phyloP scores from a whole-genome alignment of 139 green algal species.

The Auxenochlorella pyrenoidosa region DNA sequence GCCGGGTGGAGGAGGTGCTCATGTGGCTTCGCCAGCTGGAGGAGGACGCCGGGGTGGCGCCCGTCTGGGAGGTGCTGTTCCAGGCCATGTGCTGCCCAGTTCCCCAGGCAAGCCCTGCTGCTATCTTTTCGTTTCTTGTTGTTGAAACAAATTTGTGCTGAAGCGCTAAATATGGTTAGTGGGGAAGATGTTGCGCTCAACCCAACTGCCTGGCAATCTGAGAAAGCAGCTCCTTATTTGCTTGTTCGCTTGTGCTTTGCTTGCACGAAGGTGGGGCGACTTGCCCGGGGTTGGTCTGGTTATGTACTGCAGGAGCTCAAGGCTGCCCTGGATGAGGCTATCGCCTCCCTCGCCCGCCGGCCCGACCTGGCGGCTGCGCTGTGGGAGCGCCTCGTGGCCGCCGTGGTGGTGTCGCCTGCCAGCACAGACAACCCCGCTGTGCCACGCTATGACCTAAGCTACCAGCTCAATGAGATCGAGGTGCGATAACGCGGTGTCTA shows the following conservation, averaged over 20 bases:
- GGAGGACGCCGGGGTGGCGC: slow-evolving; percentile 48
- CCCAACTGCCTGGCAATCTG: no score
- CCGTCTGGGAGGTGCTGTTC: slow-evolving; percentile 80
- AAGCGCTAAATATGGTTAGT: no score
- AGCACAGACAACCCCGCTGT: slow-evolving; percentile 1
- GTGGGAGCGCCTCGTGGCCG: slow-evolving; percentile 69
- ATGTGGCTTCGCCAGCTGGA: slow-evolving; percentile 55
- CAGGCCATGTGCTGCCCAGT: slow-evolving; percentile 87
- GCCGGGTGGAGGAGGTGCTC: slow-evolving; percentile 35
- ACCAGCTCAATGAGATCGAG: slow-evolving; percentile 84
- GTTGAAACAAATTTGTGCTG: no score
- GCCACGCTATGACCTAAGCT: slow-evolving; percentile 58
- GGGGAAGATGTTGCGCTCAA: no score
- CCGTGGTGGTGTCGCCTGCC: slow-evolving; percentile 59
- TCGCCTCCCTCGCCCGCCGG: slow-evolving; percentile 63
- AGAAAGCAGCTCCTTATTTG: no score
- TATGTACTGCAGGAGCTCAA: slow-evolving; percentile 52
- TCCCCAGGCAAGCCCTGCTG: slow-evolving; percentile 44
- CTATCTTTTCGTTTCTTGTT: no score
- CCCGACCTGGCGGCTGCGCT: slow-evolving; percentile 54
- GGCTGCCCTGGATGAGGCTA: slow-evolving; percentile 60
- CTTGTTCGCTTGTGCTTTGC: no score
- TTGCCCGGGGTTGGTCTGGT: no score
- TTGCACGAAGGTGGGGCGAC: no score
- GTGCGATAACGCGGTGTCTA: slow-evolving; percentile 38